Base-by-base conservation (phyloP, 2,329 filamentous ascomycete species). In the Ascochyta lentis region DNA sequence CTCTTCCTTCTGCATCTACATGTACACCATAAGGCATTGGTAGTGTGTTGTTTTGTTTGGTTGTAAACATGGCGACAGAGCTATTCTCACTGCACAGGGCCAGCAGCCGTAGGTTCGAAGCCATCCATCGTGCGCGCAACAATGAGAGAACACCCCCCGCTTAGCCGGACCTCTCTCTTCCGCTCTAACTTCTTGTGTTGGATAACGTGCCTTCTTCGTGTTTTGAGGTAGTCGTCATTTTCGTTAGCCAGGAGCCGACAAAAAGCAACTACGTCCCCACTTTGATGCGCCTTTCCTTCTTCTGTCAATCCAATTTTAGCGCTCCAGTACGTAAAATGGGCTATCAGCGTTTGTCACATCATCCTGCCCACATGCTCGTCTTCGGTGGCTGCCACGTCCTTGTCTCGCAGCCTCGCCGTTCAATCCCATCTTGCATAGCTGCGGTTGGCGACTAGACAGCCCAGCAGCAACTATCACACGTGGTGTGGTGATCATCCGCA, bases 341-440 rank as follows among this genome's bases (percentile, higher is more conserved):
- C 34, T 41, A 54, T 54, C 41, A 24, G 40, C 29, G 40, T 49
- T 49, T 39, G 45, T 54, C 52, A 54, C 13, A 49, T 34, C 27
- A 29, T 8, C n/a, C 6, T n/a, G 7, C 38, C 15, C 31, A 41
- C 40, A 27, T n/a, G 22, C 12, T 33, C 37, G 26, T 35, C 29
- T 42, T 29, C 29, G 8, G 34, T 34, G 34, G 46, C 45, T 49
- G 52, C 35, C 26, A 41, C 29, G 35, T 45, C 39, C 39, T 27
- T 34, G 51, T 39, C 27, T 44, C 16, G 45, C 23, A 45, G 33
- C 40, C 52, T 49, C 40, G 52, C 44, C 26, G 19, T 39, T 39
- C 39, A 26, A 44, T 39, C n/a, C 8, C 37, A 12, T 54, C 39
- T 27, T 31, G 44, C 26, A 5, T 43, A 6, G 37, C 22, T 19